Evolutionary conservation across 2,329 filamentous ascomycete genomes (phyloP), one percentile per base, ranked within the genome.

Genomic region (Paracoccidioides lutzii): DNA sequence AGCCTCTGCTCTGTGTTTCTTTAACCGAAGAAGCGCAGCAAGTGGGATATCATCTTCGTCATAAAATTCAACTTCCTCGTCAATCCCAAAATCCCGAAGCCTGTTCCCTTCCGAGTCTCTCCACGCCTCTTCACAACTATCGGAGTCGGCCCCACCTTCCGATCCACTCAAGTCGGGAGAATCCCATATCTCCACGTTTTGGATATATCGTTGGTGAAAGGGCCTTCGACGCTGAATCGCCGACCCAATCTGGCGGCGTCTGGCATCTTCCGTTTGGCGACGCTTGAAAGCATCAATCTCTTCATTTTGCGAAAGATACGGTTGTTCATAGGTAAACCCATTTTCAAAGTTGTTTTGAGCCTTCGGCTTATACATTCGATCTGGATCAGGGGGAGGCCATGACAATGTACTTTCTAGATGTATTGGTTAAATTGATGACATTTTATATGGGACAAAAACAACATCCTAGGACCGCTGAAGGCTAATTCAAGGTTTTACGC

Each of bases 1-100:
- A 30, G 28, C 8, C 5, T 37, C n/a, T 30, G 14, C 9, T 40
- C 43, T 30, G 28, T 54, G 50, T 42, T 46, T 55, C 30, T 48
- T 51, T 28, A 37, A 50, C 41, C 53, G 35, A 41, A 83, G 69
- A 10, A 84, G 64, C 58, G 81, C 72, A 4, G 74, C 76, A 52
- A 85, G 65, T 2, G 82, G 81, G 12, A 83, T 65, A 62, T 83
- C 76, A 58, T 84, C 81, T 56, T 81, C 77, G 59, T 83, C 81
- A 61, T 81, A 83, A 56, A 83, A 83, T 59, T 84, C 81, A 1
- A 76, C 74, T 28, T 53, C 55, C 37, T 56, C 55, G n/a, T 55
- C 54, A 52, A 85, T 79, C 0, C 82, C 82, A 64, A 83, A 85
- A 60, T 85, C 82, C 15, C 77, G 71, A 28, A 85, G 68, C 22